Percentiles rank a stretch among this genome's conserved stretches.
These are phyloP conservation scores for Pythium chondricola DNA, from an alignment of 352 stramenopile genomes.

Conservation along the genomic window DNA sequence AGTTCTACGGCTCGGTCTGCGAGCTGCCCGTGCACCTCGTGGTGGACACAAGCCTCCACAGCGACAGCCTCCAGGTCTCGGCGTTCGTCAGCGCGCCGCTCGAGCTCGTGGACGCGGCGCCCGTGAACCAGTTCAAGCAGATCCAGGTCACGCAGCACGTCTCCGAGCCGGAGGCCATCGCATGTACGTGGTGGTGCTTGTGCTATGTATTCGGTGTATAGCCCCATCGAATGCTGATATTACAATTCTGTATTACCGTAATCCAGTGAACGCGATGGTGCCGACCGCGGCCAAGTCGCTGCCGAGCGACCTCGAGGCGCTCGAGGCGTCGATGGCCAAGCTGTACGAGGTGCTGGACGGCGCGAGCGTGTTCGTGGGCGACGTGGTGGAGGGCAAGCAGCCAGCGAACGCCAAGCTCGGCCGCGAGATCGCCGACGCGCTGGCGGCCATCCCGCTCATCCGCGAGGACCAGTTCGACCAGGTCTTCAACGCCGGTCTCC, in stretches of 20 bases:
- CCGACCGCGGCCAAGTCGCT: slow-evolving; percentile 23
- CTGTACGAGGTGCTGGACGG: slow-evolving; percentile 90
- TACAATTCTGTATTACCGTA: not conserved
- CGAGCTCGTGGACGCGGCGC: slow-evolving; percentile 81
- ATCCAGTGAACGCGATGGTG: slow-evolving; percentile 66
- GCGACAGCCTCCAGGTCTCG: slow-evolving; percentile 82
- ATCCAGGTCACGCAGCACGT: slow-evolving; percentile 90
- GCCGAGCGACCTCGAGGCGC: slow-evolving; percentile 71
- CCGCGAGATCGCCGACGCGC: slow-evolving; percentile 90
- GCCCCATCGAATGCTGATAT: not conserved
- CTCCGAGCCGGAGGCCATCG: slow-evolving; percentile 92
- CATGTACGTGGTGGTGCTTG: slow-evolving; percentile 47
- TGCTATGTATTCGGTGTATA: not conserved
- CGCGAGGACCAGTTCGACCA: slow-evolving; percentile 94
- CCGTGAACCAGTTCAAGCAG: slow-evolving; percentile 93
- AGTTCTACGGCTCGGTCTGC: slow-evolving; percentile 96
- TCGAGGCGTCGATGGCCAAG: slow-evolving; percentile 80
- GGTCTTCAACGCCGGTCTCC: slow-evolving; percentile 94
- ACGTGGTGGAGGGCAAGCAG: slow-evolving; percentile 81
- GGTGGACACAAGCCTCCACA: slow-evolving; percentile 87
- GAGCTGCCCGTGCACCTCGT: slow-evolving; percentile 92
- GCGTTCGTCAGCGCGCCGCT: slow-evolving; percentile 90
- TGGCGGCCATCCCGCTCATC: slow-evolving; percentile 92
- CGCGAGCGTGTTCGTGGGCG: slow-evolving; percentile 85
- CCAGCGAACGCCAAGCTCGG: slow-evolving; percentile 86